A percentile compares a stretch with the other conserved stretches of the same genome.
phyloP scores from a whole-genome alignment of 2,329 filamentous ascomycete genomes.

The Stachybotrys echinatus region DNA sequence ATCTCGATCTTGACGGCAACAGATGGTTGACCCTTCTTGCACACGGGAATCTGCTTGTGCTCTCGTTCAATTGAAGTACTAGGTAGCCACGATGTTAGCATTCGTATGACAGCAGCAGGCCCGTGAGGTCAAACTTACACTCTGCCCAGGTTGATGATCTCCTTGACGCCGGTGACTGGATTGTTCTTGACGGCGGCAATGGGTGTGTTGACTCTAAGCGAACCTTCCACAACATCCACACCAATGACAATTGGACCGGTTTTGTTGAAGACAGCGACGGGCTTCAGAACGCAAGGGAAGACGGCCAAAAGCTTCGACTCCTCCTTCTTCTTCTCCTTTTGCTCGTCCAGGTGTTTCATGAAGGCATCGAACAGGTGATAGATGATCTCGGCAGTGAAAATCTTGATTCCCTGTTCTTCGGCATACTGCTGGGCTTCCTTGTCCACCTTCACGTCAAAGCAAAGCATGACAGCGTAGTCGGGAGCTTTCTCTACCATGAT shows the following conservation, averaged over 20 bases:
- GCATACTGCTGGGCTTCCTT: constrained; percentile 91
- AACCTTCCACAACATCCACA: constrained; percentile 91
- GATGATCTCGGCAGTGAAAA: constrained; percentile 98
- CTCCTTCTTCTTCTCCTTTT: constrained; percentile 89
- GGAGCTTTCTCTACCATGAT: constrained; percentile 95
- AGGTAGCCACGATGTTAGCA: constrained; percentile 6
- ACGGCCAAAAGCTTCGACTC: constrained; percentile 93
- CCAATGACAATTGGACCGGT: constrained; percentile 91
- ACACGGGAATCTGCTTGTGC: constrained; percentile 87
- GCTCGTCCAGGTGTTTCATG: constrained; percentile 85
- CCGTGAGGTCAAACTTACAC: constrained; percentile 62
- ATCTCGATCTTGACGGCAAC: constrained; percentile 97
- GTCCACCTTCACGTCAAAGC: constrained; percentile 99
- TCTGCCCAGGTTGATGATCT: constrained; percentile 80
- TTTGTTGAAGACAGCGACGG: constrained; percentile 98
- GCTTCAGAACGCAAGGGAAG: constrained; percentile 87
- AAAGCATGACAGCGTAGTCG: constrained; percentile 98
- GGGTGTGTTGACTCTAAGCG: constrained; percentile 80
- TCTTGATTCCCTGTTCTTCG: constrained; percentile 90
- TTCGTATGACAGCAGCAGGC: background rate
- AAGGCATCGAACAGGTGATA: constrained; percentile 98
- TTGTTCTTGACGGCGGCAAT: constrained; percentile 84
- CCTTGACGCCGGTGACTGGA: constrained; percentile 71
- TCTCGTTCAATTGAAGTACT: constrained; percentile 97
- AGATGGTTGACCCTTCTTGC: constrained; percentile 95